Evolutionary conservation across 257 asterid genomes (phyloP).

Genomic region (Penstemon davidsonii): DNA sequence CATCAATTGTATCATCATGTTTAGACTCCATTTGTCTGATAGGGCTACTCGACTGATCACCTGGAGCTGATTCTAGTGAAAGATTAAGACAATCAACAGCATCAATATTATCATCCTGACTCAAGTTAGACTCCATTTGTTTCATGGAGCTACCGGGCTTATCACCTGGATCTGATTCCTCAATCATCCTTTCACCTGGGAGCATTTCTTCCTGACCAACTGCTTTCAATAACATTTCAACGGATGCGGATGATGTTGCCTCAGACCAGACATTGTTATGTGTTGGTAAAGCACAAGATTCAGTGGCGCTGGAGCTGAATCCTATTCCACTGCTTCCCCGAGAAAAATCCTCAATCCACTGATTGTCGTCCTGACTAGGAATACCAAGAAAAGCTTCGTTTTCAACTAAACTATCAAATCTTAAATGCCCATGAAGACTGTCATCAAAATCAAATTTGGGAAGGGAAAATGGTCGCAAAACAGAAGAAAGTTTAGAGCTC

Average conservation of each 20-base stretch:
- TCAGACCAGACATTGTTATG: conserved; percentile 98
- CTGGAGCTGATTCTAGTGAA: no score
- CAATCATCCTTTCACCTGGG: conserved; percentile 54
- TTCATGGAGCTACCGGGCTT: conserved; percentile 44
- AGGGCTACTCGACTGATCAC: no score
- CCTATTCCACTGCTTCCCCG: conserved; percentile 79
- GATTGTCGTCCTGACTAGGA: conserved; percentile 93
- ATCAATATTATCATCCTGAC: conserved; percentile 39
- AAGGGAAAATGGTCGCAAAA: conserved; percentile 78
- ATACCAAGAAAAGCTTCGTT: conserved; percentile 99
- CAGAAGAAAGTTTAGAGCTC: conserved; percentile 78
- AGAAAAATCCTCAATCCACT: conserved; percentile 98
- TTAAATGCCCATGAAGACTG: conserved; percentile 71
- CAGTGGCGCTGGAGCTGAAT: conserved; percentile 80
- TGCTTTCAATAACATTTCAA: conserved; percentile 90
- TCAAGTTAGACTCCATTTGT: conserved; percentile 37
- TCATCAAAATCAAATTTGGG: conserved; percentile 98
- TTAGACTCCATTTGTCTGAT: no score
- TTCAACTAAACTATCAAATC: conserved; percentile 95
- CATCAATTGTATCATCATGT: no score
- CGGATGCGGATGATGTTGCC: conserved; percentile 98
- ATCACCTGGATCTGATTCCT: conserved; percentile 50
- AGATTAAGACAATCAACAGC: conserved; percentile 29
- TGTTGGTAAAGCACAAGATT: conserved; percentile 86
- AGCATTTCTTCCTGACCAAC: conserved; percentile 94